Base-by-base conservation (phyloP, 176 grass and related monocot species). In the Saccharum officinarum region DNA sequence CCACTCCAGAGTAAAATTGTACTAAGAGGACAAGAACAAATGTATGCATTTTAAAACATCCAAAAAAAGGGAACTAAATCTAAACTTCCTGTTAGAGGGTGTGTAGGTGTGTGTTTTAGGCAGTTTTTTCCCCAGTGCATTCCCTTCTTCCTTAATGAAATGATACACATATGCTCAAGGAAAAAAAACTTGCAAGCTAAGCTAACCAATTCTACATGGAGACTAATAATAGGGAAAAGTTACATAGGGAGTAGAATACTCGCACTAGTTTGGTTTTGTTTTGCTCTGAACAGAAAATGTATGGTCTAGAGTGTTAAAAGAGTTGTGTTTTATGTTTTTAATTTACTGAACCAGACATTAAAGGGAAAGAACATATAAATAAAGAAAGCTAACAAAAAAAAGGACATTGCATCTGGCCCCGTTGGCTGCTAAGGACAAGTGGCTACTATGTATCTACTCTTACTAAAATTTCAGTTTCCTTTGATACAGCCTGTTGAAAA, bases 11-110 rank as follows among this genome's bases (percentile, higher is more conserved):
- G 42, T 59, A 74, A 55, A 81, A 15, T 76, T 52, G 36, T 87
- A n/a, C 6, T 12, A 82, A 60, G 46, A 18, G 41, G 38, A 77
- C 68, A 30, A n/a, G 59, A 77, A 7, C 20, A 77, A 81, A 87
- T 23, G 22, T 4, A 67, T 71, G 74, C 17, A 49, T 67, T 47
- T 36, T 36, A 36, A 33, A 41, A 87, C 12, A 54, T 69, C 59
- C 68, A 37, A 75, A 77, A 4, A 52, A 52, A 54, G 3, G 38
- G 28, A 71, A 70, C 9, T 7, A 82, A 82, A 61, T 39, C 3
- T 1, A 82, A 69, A 60, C 76, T 7, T 60, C 18, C 61, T 20
- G 17, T 54, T 54, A 2, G 50, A 6, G 50, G 50, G 50, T 52
- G 17, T 20, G 16, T 54, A 54, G 16, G 6, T 54, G 50, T 54